Evolutionary conservation across 208 protist species (phyloP).

Genomic region (Trypanosoma theileri): DNA sequence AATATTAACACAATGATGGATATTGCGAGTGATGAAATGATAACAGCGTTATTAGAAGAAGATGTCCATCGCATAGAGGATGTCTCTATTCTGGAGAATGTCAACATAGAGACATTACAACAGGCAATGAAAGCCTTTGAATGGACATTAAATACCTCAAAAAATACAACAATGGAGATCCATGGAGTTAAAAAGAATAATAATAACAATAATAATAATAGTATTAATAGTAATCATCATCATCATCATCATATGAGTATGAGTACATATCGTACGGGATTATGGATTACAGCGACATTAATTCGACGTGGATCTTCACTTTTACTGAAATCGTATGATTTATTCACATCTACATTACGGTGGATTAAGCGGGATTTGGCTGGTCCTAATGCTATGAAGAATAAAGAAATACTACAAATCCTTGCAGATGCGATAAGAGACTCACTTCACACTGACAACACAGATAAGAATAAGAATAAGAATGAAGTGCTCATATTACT

Average conservation of each 20-base stretch:
- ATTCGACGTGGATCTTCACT: not conserved
- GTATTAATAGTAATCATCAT: not conserved
- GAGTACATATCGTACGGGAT: not conserved
- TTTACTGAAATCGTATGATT: not conserved
- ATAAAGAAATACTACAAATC: slow-evolving; percentile 3
- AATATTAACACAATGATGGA: not conserved
- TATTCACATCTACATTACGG: slow-evolving; percentile 8
- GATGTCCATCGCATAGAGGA: not conserved
- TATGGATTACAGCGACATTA: slow-evolving; percentile 18
- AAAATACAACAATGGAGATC: not conserved
- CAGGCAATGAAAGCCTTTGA: slow-evolving; percentile 21
- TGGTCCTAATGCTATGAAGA: not conserved
- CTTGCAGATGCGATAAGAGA: slow-evolving; percentile 16
- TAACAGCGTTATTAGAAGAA: slow-evolving; percentile 2
- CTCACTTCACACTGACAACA: not conserved
- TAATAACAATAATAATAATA: not conserved
- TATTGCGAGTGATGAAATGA: not conserved
- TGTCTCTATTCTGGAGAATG: not conserved
- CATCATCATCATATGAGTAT: no score
- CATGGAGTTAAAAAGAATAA: no score
- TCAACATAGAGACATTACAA: slow-evolving; percentile 1
- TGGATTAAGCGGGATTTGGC: slow-evolving; percentile 20
- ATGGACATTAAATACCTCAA: slow-evolving; percentile 2
- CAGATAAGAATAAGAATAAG: not conserved
- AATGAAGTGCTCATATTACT: slow-evolving; percentile 1